Percentiles rank a stretch among this genome's conserved stretches.
These are phyloP conservation scores for Aspergillus pseudoglaucus DNA, from an alignment of 2,329 filamentous ascomycete genomes.

Conservation along the genomic window DNA sequence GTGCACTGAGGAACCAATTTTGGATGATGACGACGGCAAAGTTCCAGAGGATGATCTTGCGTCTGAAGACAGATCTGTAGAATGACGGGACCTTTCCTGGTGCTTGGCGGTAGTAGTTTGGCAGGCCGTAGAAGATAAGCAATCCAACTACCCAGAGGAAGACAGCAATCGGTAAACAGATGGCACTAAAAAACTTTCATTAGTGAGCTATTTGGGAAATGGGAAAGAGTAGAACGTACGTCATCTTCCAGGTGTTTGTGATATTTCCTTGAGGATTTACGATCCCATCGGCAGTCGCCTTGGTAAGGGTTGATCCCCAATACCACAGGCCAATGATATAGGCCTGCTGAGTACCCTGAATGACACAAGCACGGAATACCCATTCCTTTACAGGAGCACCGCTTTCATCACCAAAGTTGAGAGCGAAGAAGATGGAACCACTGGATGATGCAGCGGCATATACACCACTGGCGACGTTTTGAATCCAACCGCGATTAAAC, in stretches of 20 bases:
- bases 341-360: conserved; percentile 61
- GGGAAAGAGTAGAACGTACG: conserved; percentile 18
- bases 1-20: conserved; percentile 61
- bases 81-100: conserved; percentile 61
- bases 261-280: conserved; percentile 30
- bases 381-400: conserved; percentile 57
- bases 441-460: conserved; percentile 59
- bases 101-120: conserved; percentile 59
- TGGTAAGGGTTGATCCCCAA: conserved; percentile 55
- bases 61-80: conserved; percentile 55
- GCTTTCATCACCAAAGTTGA: conserved; percentile 61
- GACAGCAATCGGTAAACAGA: conserved; percentile 53
- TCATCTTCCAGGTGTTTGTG: conserved; percentile 41
- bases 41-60: conserved; percentile 63
- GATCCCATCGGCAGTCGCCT: conserved; percentile 37
- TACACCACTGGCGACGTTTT: conserved; percentile 55
- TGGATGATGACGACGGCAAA: conserved; percentile 58
- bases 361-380: conserved; percentile 61
- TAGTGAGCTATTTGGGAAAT: conserved; percentile 5
- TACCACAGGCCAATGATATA: conserved; percentile 62
- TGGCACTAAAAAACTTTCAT: conserved; percentile 32
- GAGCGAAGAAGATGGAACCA: conserved; percentile 59
- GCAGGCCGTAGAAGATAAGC: conserved; percentile 55
- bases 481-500: conserved; percentile 46
- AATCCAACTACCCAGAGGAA: conserved; percentile 53